phyloP scores from a whole-genome alignment of 441 rosid genomes.

The California macrophylla region DNA sequence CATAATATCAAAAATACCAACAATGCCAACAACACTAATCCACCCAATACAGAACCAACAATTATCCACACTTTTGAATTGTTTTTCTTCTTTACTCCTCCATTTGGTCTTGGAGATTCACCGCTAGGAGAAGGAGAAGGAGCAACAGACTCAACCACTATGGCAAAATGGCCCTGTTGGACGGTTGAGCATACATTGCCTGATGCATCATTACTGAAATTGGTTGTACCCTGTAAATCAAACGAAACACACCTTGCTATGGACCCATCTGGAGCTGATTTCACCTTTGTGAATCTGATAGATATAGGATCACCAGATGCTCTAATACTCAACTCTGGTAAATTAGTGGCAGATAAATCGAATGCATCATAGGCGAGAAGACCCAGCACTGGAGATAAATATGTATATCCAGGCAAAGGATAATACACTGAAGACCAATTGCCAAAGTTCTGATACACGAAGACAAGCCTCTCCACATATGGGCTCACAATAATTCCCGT shows the following conservation, averaged over 20 bases:
- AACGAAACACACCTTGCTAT: conserved; percentile 62
- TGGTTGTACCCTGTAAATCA: conserved; percentile 43
- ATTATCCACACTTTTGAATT: conserved; percentile 48
- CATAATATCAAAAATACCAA: conserved; percentile 41
- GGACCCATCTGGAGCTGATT: conserved; percentile 43
- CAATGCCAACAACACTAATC: conserved; percentile 42
- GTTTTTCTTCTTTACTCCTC: conserved; percentile 21
- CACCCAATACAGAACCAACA: conserved; percentile 69
- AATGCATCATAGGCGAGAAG: conserved; percentile 74
- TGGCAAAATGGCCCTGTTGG: conserved; percentile 76
- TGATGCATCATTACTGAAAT: conserved; percentile 42
- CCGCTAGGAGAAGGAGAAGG: conserved; percentile 34
- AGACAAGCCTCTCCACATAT: conserved; percentile 67
- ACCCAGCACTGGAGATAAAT: conserved; percentile 72
- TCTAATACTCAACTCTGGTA: conserved; percentile 34
- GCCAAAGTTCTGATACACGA: conserved; percentile 83
- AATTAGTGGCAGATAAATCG: conserved; percentile 47
- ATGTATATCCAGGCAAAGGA: conserved; percentile 43
- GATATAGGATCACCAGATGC: conserved; percentile 42
- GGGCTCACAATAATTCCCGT: conserved; percentile 42
- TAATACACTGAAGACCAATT: conserved; percentile 59
- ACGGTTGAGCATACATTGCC: conserved; percentile 45
- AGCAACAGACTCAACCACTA: conserved; percentile 53
- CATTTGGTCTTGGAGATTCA: conserved; percentile 19
- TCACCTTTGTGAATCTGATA: conserved; percentile 48